Percentiles rank a stretch among this genome's conserved stretches.
phyloP scores from a whole-genome alignment of 805 yeast genomes.

The Candida boidinii region DNA sequence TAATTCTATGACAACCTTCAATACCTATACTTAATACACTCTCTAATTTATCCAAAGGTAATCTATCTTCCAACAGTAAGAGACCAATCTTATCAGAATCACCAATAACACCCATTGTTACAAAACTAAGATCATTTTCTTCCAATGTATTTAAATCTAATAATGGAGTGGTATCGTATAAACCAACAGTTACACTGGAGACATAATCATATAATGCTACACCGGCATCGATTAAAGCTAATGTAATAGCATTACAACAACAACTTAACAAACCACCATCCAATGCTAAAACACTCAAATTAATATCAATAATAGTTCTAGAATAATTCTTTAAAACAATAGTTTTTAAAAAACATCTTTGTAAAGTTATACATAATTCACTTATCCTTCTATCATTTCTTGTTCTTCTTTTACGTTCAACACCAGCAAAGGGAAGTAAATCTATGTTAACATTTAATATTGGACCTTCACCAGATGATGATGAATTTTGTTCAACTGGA shows the following conservation, averaged over 20 bases:
- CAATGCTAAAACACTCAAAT: constrained; percentile 70
- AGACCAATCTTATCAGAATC: constrained; percentile 70
- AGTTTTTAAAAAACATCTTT: constrained; percentile 66
- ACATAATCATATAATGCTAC: constrained; percentile 89
- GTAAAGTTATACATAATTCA: constrained; percentile 59
- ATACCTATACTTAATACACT: constrained; percentile 71
- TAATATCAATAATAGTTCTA: constrained; percentile 69
- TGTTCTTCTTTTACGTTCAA: constrained; percentile 58
- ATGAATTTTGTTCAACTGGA: constrained; percentile 74
- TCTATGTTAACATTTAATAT: constrained; percentile 55
- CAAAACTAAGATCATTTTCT: constrained; percentile 71
- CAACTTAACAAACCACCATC: constrained; percentile 86
- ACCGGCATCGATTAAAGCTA: constrained; percentile 93
- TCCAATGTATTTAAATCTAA: constrained; percentile 79
- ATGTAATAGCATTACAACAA: constrained; percentile 75
- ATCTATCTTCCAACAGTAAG: constrained; percentile 70
- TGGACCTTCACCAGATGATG: constrained; percentile 42
- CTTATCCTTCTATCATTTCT: constrained; percentile 63
- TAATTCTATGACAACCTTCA: constrained; percentile 76
- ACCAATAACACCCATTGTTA: constrained; percentile 83
- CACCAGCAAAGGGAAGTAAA: constrained; percentile 74
- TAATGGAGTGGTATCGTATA: constrained; percentile 66
- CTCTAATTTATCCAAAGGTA: constrained; percentile 77
- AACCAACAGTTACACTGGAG: constrained; percentile 70
- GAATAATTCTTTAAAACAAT: constrained; percentile 71